phyloP scores from a whole-genome alignment of 345 rosid genomes.

The Eucalyptus decipiens region DNA sequence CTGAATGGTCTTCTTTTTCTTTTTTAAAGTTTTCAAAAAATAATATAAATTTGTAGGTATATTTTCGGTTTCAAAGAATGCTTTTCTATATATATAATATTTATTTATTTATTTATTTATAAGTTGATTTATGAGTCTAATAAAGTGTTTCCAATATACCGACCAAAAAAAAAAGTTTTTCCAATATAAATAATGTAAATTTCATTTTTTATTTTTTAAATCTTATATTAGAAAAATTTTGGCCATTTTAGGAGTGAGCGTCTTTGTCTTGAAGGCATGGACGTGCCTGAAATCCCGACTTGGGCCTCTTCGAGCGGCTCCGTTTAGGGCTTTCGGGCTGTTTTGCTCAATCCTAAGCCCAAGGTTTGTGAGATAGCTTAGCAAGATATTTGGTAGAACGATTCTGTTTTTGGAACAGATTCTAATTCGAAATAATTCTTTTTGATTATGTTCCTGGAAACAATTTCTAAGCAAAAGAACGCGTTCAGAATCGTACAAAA shows the following conservation, averaged over 20 bases:
- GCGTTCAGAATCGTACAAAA: accelerated
- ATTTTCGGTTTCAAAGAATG: neutral
- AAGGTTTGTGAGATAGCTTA: neutral
- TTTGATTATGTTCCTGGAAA: accelerated
- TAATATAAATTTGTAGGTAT: neutral
- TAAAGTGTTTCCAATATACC: neutral
- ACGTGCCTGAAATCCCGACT: neutral
- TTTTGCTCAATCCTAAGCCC: neutral
- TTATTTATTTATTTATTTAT: neutral
- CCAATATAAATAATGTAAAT: neutral
- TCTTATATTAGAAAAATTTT: neutral
- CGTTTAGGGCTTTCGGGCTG: neutral
- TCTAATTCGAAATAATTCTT: too few relatives aligned
- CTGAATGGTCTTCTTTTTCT: neutral
- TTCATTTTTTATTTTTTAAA: neutral
- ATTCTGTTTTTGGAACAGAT: accelerated
- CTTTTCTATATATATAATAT: neutral
- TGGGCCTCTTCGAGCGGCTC: neutral
- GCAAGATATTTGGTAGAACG: too few relatives aligned
- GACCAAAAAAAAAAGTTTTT: neutral
- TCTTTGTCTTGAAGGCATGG: neutral
- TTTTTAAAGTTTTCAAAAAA: neutral
- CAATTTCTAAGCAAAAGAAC: too few relatives aligned
- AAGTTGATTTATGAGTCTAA: neutral
- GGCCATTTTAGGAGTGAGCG: neutral